Evolutionary conservation across 2,329 filamentous ascomycete genomes (phyloP), one percentile per base, ranked within the genome.

Genomic region (Cladophialophora carrionii): DNA sequence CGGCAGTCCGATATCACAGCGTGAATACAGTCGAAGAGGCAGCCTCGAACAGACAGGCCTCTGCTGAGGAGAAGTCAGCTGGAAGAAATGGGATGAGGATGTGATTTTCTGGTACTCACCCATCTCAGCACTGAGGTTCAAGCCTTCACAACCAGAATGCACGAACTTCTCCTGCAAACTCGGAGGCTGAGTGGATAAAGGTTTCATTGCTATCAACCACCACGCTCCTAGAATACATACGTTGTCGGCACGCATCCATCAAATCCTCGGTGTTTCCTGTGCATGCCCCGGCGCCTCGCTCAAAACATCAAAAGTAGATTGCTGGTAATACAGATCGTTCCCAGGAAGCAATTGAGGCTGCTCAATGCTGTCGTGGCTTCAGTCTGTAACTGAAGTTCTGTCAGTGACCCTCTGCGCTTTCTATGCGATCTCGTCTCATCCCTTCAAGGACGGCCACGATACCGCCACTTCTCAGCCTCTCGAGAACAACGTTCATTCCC

Each of bases 371-470:
- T 54, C 17, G 29, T 34, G 29, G 17, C 29, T 20, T 31, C 26
- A 24, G 34, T 53, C 29, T 63, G 29, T 43, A 46, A 51, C 29
- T 43, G 46, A 52, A 37, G 22, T 76, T 75, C 71, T 80, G 78
- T 77, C 78, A 80, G 14, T 76, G 74, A 6, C 77, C 75, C 20
- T 80, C 76, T 49, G 55, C 66, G 26, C 61, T 85, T 82, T 48
- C 83, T 63, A 69, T 61, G 17, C 69, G 80, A 72, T 90, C 88
- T 71, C 81, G 79, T 58, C 86, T 80, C 88, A 90, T 90, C 31
- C 87, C 88, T 69, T 90, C 88, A 32, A 91, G 78, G n/a, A 90
- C 88, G 24, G 78, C 87, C 17, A 89, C 86, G 20, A 91, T 78
- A 0, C 88, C 89, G 46, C 88, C 88, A 64, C 82, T 81, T 61